phyloP scores from a whole-genome alignment of 1,139 yeast species.

The Suhomyces chickasaworum region DNA sequence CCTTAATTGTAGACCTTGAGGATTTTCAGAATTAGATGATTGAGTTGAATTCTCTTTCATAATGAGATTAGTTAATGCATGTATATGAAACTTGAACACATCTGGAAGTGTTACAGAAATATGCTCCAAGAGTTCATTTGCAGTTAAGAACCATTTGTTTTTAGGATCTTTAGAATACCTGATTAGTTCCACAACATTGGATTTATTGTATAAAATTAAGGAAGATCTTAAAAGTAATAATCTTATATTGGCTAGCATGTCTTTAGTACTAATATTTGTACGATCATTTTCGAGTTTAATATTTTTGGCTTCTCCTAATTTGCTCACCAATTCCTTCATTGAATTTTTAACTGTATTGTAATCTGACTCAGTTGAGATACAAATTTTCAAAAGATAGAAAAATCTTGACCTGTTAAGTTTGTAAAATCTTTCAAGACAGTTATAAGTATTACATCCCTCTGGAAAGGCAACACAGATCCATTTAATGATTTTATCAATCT shows the following conservation, averaged over 20 bases:
- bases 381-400: constrained; percentile 54
- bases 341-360: constrained; percentile 61
- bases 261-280: constrained; percentile 44
- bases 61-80: constrained; percentile 48
- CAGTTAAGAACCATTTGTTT: constrained; percentile 33
- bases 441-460: constrained; percentile 47
- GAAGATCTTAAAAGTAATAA: constrained; percentile 64
- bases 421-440: constrained; percentile 54
- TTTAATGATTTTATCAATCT: constrained; percentile 57
- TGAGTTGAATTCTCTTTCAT: constrained; percentile 22
- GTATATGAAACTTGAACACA: constrained; percentile 62
- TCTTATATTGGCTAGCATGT: constrained; percentile 54
- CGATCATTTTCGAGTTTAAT: constrained; percentile 43
- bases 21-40: constrained; percentile 17
- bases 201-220: constrained; percentile 62
- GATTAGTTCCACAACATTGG: constrained; percentile 60
- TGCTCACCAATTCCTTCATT: constrained; percentile 59
- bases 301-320: constrained; percentile 54
- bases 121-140: constrained; percentile 58
- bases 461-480: constrained; percentile 69
- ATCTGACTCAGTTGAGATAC: constrained; percentile 61
- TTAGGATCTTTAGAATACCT: constrained; percentile 43
- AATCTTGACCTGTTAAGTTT: constrained; percentile 59
- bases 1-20: constrained; percentile 36
- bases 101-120: constrained; percentile 66